A percentile compares a stretch with the other conserved stretches of the same genome.
Conservation (phyloP, 2,329 filamentous ascomycete species). For the Eutypa lata region DNA sequence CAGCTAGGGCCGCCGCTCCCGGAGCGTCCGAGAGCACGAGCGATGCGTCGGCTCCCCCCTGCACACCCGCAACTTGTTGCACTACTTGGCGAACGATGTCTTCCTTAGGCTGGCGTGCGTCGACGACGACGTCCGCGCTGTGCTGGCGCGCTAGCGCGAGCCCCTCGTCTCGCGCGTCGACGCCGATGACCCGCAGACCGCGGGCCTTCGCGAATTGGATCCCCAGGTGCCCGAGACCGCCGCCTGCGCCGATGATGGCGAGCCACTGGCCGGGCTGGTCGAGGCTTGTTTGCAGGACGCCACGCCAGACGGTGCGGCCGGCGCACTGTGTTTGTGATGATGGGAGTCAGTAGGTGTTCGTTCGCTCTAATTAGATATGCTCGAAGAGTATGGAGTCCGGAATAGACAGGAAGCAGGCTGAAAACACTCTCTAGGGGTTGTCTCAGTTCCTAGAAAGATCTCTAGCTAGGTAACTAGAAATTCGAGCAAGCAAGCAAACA, state of each 20-base stretch:
- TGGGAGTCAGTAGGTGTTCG: too few species aligned
- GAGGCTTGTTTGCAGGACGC: constrained; percentile 39
- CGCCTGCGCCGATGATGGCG: constrained; percentile 46
- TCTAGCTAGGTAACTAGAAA: neutral
- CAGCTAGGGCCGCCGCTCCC: constrained; percentile 44
- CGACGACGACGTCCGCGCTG: constrained; percentile 51
- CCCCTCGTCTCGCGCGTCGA: constrained; percentile 53
- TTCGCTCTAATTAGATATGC: too few species aligned
- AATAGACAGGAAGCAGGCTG: neutral
- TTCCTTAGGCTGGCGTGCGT: constrained; percentile 47
- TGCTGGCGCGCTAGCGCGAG: constrained; percentile 42
- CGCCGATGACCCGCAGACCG: constrained; percentile 49
- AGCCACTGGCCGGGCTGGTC: constrained; percentile 29
- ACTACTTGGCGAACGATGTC: constrained; percentile 42
- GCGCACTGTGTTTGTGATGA: constrained; percentile 44
- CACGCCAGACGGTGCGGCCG: constrained; percentile 48
- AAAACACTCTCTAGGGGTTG: too few species aligned
- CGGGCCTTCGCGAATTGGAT: constrained; percentile 44
- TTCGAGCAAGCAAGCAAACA: neutral
- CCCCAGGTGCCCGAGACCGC: constrained; percentile 52
- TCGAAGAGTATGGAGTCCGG: too few species aligned
- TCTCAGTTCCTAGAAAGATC: too few species aligned
- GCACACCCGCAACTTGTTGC: constrained; percentile 19
- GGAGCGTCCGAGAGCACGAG: constrained; percentile 52
- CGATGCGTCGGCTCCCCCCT: constrained; percentile 52